phyloP scores from a whole-genome alignment of 2,329 filamentous ascomycete species.

The Ophiostoma pallidulum region DNA sequence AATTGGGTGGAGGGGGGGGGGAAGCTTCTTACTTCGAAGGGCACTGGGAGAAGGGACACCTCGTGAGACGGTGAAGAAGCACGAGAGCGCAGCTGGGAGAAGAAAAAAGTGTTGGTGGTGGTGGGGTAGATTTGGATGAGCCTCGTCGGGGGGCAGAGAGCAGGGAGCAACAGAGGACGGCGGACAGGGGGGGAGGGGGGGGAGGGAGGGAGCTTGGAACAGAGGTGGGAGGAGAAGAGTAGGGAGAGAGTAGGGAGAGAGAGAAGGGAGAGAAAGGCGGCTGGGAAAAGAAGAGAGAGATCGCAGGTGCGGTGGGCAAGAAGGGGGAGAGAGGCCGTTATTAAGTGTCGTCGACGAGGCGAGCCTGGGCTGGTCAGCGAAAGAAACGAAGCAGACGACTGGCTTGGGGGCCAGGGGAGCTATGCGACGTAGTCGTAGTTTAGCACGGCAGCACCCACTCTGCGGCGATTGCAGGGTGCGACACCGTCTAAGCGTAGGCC shows the following conservation, averaged over 20 bases:
- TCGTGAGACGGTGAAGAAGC: conserved; percentile 1
- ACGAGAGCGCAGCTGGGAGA: background rate
- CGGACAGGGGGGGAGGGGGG: background rate
- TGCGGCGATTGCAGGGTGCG: background rate
- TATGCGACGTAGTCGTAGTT: too few species aligned
- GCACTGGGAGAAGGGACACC: background rate
- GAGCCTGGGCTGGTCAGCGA: conserved; percentile 11
- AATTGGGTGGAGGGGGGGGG: too few species aligned
- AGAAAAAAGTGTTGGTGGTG: conserved; percentile 1
- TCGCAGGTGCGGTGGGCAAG: background rate
- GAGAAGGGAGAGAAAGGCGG: background rate
- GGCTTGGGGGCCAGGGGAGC: conserved; percentile 7
- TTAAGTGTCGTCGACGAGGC: conserved; percentile 8
- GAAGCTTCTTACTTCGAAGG: too few species aligned
- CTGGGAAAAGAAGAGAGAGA: conserved; percentile 10
- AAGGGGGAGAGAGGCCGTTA: conserved; percentile 12
- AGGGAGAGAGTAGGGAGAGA: background rate
- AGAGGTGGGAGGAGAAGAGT: conserved; percentile 2
- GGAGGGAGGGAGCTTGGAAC: background rate
- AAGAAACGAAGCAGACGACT: conserved; percentile 8
- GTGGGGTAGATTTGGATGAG: conserved; percentile 9
- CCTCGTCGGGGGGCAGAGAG: conserved; percentile 2
- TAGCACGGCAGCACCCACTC: conserved; percentile 10
- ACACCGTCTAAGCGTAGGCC: too few species aligned
- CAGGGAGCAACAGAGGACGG: background rate